Evolutionary conservation across 2,329 filamentous ascomycete species (phyloP).

Genomic region (Xylaria sp.): DNA sequence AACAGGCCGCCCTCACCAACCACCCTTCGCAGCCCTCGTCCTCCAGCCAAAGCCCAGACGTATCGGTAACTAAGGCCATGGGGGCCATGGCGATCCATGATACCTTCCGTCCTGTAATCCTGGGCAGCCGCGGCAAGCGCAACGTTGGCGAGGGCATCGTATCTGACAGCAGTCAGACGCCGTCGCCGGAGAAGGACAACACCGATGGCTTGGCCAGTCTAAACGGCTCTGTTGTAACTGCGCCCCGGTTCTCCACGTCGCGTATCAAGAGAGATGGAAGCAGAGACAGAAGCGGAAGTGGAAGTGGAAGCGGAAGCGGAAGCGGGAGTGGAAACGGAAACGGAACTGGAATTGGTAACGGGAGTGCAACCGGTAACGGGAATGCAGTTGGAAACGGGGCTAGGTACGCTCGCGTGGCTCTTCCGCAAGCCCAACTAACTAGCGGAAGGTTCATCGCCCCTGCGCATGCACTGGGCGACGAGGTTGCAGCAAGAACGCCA

Average conservation of each 20-base stretch:
- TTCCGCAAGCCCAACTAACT: background rate
- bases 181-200: conserved; percentile 13
- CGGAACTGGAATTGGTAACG: no score
- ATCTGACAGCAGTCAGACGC: conserved; percentile 6
- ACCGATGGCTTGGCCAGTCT: conserved; percentile 13
- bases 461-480: background rate
- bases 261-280: background rate
- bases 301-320: background rate
- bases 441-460: background rate
- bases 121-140: conserved; percentile 24
- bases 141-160: conserved; percentile 19
- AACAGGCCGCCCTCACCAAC: background rate
- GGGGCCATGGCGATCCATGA: conserved; percentile 14
- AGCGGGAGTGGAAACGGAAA: background rate
- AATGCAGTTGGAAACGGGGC: no score
- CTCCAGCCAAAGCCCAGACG: background rate
- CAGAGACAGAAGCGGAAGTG: background rate
- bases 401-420: no score
- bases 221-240: background rate
- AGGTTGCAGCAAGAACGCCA: background rate
- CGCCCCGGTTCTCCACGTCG: background rate
- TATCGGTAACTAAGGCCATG: background rate
- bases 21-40: background rate
- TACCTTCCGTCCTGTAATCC: conserved; percentile 29
- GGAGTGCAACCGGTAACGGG: background rate